Conservation (phyloP, 2,329 filamentous ascomycete species). For the Phyllosticta citrichinensis region DNA sequence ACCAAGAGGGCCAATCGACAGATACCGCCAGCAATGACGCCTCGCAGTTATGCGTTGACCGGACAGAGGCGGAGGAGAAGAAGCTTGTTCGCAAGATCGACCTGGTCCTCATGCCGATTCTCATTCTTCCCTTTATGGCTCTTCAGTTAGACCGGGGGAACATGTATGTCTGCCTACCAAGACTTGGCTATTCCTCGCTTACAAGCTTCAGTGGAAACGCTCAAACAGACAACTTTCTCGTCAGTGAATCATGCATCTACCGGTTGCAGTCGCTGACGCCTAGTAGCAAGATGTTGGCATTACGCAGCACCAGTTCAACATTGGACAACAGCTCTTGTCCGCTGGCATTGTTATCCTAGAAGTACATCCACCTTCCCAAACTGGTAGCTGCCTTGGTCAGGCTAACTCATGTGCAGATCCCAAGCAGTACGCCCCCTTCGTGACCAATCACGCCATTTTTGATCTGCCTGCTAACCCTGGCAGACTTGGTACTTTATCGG, state of each 20-base stretch:
- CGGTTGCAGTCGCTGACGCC: neutral
- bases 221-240: slow-evolving; percentile 21
- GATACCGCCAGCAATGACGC: neutral
- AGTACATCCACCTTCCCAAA: slow-evolving; percentile 1
- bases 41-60: slow-evolving; percentile 4
- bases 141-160: slow-evolving; percentile 23
- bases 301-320: slow-evolving; percentile 23
- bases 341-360: slow-evolving; percentile 25
- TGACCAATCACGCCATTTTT: neutral
- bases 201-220: slow-evolving; percentile 12
- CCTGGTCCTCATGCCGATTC: slow-evolving; percentile 22
- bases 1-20: neutral
- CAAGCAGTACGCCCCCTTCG: neutral
- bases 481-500: slow-evolving; percentile 18
- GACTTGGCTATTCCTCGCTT: neutral
- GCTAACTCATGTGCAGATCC: slow-evolving; percentile 7
- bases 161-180: slow-evolving; percentile 11
- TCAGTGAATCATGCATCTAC: neutral
- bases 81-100: slow-evolving; percentile 22
- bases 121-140: slow-evolving; percentile 25
- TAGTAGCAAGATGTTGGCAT: slow-evolving; percentile 19
- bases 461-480: slow-evolving; percentile 20
- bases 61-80: slow-evolving; percentile 20
- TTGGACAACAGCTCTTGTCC: slow-evolving; percentile 25
- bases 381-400: neutral